Conservation (phyloP, 805 yeast species). For the Saturnispora mendoncae region DNA sequence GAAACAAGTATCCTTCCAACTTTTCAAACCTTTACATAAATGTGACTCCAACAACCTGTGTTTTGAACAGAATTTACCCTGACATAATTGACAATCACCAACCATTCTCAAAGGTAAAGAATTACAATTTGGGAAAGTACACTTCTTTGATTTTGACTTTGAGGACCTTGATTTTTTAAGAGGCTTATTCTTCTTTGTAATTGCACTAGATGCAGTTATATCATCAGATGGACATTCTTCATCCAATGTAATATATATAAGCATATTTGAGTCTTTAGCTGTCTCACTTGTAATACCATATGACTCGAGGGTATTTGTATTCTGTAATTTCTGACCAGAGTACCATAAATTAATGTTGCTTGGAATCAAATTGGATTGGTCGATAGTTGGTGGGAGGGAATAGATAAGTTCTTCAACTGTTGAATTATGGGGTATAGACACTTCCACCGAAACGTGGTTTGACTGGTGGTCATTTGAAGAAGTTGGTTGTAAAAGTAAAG, state of each 20-base stretch:
- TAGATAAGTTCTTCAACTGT: constrained; percentile 44
- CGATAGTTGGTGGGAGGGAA: constrained; percentile 20
- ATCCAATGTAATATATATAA: constrained; percentile 25
- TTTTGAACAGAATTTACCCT: constrained; percentile 77
- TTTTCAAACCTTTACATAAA: constrained; percentile 64
- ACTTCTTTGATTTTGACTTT: constrained; percentile 35
- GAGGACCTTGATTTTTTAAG: constrained; percentile 19
- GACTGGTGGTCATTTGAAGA: not conserved
- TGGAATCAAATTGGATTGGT: constrained; percentile 17
- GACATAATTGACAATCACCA: constrained; percentile 80
- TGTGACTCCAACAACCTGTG: constrained; percentile 85
- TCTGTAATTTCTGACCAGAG: constrained; percentile 28
- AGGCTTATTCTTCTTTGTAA: too few relatives aligned
- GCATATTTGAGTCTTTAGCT: constrained; percentile 14
- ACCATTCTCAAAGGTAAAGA: constrained; percentile 58
- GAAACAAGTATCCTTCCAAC: constrained; percentile 74
- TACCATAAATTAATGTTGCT: constrained; percentile 25
- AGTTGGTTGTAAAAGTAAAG: constrained; percentile 14
- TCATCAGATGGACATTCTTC: constrained; percentile 11
- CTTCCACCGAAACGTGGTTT: constrained; percentile 34
- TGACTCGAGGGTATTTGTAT: constrained; percentile 17
- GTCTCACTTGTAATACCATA: constrained; percentile 25
- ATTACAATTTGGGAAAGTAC: constrained; percentile 50
- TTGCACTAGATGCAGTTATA: not conserved
- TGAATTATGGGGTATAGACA: constrained; percentile 43